phyloP scores from a whole-genome alignment of 2,329 filamentous ascomycete species.

The Trichoderma lentiforme region DNA sequence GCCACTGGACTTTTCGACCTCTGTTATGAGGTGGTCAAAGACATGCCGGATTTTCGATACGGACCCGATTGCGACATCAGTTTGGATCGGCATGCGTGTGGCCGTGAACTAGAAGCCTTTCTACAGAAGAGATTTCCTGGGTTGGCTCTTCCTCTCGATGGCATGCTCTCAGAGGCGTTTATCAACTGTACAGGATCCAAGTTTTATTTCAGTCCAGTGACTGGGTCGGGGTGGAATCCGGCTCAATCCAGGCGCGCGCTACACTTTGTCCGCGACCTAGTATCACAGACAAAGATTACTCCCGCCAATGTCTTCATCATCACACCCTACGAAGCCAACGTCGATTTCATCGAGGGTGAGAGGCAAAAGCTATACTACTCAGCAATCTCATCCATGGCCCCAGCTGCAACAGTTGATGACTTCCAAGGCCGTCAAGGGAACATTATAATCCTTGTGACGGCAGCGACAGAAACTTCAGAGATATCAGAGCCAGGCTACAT shows the following conservation, averaged over 20 bases:
- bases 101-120: neutral
- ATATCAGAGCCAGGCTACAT: conserved; percentile 20
- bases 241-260: conserved; percentile 22
- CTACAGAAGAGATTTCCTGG: neutral
- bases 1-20: neutral
- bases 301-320: conserved; percentile 21
- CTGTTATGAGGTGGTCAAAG: neutral
- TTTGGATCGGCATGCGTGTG: neutral
- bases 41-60: neutral
- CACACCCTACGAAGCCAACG: conserved; percentile 20
- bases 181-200: conserved; percentile 21
- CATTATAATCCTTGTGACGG: conserved; percentile 23
- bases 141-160: neutral
- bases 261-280: conserved; percentile 21
- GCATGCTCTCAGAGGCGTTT: conserved; percentile 19
- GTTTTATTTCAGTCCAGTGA: neutral
- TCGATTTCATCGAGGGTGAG: conserved; percentile 12
- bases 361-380: conserved; percentile 17
- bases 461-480: neutral
- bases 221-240: conserved; percentile 16
- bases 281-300: conserved; percentile 7
- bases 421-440: conserved; percentile 26
- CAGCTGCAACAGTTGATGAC: conserved; percentile 21
- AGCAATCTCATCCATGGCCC: conserved; percentile 16
- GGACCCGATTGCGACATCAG: neutral